Base-by-base conservation (phyloP, 805 yeast genomes). In the Monosporozyma aerobia region DNA sequence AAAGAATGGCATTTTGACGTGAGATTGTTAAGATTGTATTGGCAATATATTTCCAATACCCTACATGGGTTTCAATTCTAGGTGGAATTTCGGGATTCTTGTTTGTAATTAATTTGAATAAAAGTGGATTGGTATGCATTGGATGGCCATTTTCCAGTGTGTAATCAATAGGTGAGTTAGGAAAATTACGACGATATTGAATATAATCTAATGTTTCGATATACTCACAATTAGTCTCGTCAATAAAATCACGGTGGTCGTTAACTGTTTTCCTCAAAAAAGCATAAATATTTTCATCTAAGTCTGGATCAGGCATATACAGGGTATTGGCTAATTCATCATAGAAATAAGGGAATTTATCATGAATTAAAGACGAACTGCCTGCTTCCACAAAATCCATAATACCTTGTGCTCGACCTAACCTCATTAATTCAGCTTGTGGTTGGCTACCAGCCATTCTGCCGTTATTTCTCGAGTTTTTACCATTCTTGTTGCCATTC, bases 1-100 rank as follows among this genome's bases (percentile, higher is more conserved):
- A 68, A 14, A 76, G 65, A 2, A 71, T 67, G 5, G 69, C 59
- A 35, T 54, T 56, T 44, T 57, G 59, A 1, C 59, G 30, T 30
- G 59, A 58, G 49, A 65, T 54, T 35, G 58, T 41, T 32, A 57
- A 49, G 27, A 65, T 56, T 32, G 59, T 54, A 16, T 58, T 58
- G 47, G 51, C 39, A 14, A 64, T 46, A 52, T 63, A 63, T 11
- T 53, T 58, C 47, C 61, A 62, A 40, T 56, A 56, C 8, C 56
- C 27, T 23, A 23, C 13, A 11, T 43, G 45, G 7, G 30, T n/a
- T 43, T 43, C 45, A 23, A 43, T 43, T 19, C 29, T 22, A 9
- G 45, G 45, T 14, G 40, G 48, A 8, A 29, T 14, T 30, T 46
- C 48, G 14, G 13, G 23, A 19, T 46, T 35, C 25, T 30, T 23